Percentiles rank a stretch among this genome's conserved stretches.
phyloP scores from a whole-genome alignment of 768 basidiomycete genomes.

The Kwoniella mangroviensis region DNA sequence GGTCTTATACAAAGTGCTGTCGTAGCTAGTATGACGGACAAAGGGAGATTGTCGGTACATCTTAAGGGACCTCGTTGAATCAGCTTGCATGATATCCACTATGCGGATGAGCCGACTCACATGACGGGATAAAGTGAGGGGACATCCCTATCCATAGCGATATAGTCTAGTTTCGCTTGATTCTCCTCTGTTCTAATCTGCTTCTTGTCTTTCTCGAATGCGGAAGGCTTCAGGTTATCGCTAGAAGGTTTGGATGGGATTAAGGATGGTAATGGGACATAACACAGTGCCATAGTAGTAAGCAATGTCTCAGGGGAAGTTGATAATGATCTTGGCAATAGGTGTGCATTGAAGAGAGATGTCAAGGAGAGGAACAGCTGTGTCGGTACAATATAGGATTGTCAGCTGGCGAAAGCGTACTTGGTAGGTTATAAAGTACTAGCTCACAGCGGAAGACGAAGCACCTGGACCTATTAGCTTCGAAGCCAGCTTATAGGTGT shows the following conservation, averaged over 20 bases:
- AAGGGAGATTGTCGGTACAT: slow-evolving; percentile 25
- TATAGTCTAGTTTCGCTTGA: slow-evolving; percentile 29
- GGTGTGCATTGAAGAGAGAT: slow-evolving; percentile 83
- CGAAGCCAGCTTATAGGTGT: slow-evolving; percentile 68
- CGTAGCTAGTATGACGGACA: slow-evolving; percentile 67
- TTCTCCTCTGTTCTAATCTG: neutral
- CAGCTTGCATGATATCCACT: neutral
- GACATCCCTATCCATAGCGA: slow-evolving; percentile 36
- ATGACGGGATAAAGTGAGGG: neutral
- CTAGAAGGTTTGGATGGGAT: neutral
- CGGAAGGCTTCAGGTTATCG: neutral
- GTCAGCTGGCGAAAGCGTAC: neutral
- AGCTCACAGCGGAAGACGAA: slow-evolving; percentile 69
- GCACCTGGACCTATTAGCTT: slow-evolving; percentile 67
- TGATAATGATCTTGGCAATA: slow-evolving; percentile 83
- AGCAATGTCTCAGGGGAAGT: slow-evolving; percentile 91
- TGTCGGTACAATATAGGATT: slow-evolving; percentile 3
- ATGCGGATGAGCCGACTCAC: slow-evolving; percentile 5
- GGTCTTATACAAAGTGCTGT: slow-evolving; percentile 82
- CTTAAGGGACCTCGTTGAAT: slow-evolving; percentile 16
- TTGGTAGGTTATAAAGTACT: neutral
- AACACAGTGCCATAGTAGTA: slow-evolving; percentile 73
- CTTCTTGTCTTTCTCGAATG: neutral
- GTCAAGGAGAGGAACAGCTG: slow-evolving; percentile 80
- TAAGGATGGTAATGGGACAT: slow-evolving; percentile 63